These are phyloP conservation scores for Aspergillus uvarum DNA, from an alignment of 2,329 filamentous ascomycete species.

Conservation along the genomic window DNA sequence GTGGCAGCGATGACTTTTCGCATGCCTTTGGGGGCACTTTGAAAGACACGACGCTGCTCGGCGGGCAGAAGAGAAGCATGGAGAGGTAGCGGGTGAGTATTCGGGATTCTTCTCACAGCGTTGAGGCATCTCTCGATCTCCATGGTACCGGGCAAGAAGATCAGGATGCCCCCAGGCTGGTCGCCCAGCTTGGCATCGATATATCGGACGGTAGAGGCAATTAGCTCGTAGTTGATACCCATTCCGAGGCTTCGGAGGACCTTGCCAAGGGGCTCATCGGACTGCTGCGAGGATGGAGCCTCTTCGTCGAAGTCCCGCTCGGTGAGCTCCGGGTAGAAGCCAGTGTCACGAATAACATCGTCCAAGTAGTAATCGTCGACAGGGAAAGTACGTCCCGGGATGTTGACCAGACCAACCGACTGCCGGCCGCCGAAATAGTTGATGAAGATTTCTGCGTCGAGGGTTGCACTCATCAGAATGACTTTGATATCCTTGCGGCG, in stretches of 20 bases:
- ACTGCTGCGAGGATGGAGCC: constrained; percentile 43
- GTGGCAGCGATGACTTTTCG: constrained; percentile 93
- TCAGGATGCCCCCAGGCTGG: constrained; percentile 82
- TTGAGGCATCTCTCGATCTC: constrained; percentile 84
- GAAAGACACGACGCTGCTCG: constrained; percentile 87
- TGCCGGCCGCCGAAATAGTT: constrained; percentile 74
- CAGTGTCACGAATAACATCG: constrained; percentile 77
- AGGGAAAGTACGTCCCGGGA: constrained; percentile 83
- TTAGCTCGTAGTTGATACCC: constrained; percentile 87
- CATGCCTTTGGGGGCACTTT: constrained; percentile 70
- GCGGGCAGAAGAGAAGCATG: constrained; percentile 87
- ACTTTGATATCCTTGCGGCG: constrained; percentile 78
- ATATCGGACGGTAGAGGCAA: constrained; percentile 73
- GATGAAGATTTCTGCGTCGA: constrained; percentile 83
- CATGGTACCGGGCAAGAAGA: constrained; percentile 87
- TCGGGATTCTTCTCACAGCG: constrained; percentile 62
- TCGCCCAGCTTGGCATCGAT: constrained; percentile 76
- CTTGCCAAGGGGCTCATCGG: constrained; percentile 59
- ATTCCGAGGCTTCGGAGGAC: constrained; percentile 71
- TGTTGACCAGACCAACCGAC: constrained; percentile 77
- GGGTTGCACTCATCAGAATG: constrained; percentile 92
- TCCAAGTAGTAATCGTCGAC: constrained; percentile 89
- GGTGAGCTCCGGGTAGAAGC: constrained; percentile 56
- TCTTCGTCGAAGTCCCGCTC: constrained; percentile 37
- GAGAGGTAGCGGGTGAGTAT: constrained; percentile 77